Percentiles rank a stretch among this genome's conserved stretches.
Conservation (phyloP, 805 yeast genomes). For the Wickerhamiella brachini region DNA sequence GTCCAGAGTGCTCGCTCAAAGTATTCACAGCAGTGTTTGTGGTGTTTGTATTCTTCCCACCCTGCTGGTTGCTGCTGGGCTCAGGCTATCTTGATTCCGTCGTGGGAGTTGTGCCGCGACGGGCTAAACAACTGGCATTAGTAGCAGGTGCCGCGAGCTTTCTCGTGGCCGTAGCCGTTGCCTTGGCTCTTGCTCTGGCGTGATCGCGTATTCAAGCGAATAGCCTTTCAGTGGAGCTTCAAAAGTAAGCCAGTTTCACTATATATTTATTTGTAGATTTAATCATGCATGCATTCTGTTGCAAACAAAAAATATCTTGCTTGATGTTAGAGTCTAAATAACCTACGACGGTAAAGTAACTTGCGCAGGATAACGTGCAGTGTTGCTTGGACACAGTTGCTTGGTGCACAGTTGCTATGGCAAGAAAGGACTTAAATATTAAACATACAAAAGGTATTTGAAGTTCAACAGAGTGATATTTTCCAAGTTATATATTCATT, state of each 20-base stretch:
- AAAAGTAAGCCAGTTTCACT: not conserved
- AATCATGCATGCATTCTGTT: not conserved
- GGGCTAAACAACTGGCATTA: slow-evolving; percentile 22
- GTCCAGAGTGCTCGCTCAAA: slow-evolving; percentile 6
- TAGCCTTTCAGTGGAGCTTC: too few species aligned
- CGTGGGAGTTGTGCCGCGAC: slow-evolving; percentile 22
- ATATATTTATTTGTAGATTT: not conserved
- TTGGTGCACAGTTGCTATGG: not conserved
- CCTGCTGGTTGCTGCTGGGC: slow-evolving; percentile 27
- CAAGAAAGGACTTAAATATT: not conserved
- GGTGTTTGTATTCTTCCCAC: slow-evolving; percentile 24
- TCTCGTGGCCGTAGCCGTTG: slow-evolving; percentile 33
- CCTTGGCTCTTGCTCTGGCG: slow-evolving; percentile 24
- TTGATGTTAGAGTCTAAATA: not conserved
- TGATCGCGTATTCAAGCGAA: not conserved
- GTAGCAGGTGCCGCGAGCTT: slow-evolving; percentile 23
- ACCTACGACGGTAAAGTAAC: not conserved
- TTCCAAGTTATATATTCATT: too few species aligned
- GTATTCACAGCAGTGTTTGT: slow-evolving; percentile 16
- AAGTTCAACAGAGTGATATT: too few species aligned
- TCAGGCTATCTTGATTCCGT: slow-evolving; percentile 25
- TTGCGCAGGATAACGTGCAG: too few species aligned
- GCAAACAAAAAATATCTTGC: not conserved
- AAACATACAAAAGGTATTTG: too few species aligned
- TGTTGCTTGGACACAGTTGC: not conserved